A percentile compares a stretch with the other conserved stretches of the same genome.
phyloP scores from a whole-genome alignment of 345 rosid genomes.

The Linum tenue region DNA sequence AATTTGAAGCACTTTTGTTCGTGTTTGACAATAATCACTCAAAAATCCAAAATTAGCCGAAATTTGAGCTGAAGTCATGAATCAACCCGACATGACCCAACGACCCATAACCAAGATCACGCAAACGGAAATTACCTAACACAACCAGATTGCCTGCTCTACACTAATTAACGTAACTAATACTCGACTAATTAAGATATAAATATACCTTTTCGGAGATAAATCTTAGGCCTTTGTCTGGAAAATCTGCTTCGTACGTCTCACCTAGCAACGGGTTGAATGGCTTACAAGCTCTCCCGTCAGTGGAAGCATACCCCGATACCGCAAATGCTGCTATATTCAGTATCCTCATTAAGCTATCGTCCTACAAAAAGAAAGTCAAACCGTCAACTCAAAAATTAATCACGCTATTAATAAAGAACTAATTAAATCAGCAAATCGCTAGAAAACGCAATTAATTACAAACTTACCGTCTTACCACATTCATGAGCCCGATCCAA shows the following conservation, averaged over 20 bases:
- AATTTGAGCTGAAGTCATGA: no score
- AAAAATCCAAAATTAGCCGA: no score
- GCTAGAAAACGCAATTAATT: background rate
- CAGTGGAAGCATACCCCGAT: constrained; percentile 27
- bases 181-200: no score
- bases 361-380: constrained; percentile 11
- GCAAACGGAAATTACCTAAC: background rate
- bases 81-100: no score
- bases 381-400: background rate
- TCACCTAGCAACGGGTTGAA: constrained; percentile 29
- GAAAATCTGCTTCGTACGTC: constrained; percentile 29
- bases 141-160: no score
- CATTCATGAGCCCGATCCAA: constrained; percentile 26
- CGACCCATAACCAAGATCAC: no score
- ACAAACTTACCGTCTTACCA: constrained; percentile 14
- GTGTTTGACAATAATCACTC: no score
- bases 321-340: constrained; percentile 28
- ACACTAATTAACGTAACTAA: no score
- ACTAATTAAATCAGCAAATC: no score
- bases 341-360: constrained; percentile 27
- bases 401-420: background rate
- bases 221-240: constrained; percentile 26
- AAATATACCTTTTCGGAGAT: constrained; percentile 23
- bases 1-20: no score
- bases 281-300: constrained; percentile 26